Conservation (phyloP, 805 yeast species). For the Barnettozyma populi region DNA sequence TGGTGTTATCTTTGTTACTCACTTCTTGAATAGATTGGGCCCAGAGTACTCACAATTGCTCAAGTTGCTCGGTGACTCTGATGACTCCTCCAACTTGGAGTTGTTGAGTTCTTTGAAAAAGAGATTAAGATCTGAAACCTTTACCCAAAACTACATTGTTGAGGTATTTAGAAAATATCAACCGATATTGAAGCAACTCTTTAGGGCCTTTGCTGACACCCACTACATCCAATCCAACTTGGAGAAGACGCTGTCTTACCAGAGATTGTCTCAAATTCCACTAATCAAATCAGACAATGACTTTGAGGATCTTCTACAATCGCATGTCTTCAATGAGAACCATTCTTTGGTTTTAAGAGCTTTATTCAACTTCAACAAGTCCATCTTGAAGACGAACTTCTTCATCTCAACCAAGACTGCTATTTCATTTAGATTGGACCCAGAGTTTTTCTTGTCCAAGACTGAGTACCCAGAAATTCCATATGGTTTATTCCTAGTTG, state of each 20-base stretch:
- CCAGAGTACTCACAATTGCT: constrained; percentile 75
- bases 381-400: constrained; percentile 89
- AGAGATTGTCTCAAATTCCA: constrained; percentile 72
- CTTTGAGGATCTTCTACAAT: constrained; percentile 59
- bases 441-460: constrained; percentile 67
- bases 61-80: constrained; percentile 47
- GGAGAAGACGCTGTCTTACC: constrained; percentile 80
- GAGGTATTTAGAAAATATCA: constrained; percentile 69
- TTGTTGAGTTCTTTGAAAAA: constrained; percentile 75
- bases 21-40: constrained; percentile 90
- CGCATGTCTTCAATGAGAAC: constrained; percentile 71
- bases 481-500: constrained; percentile 90
- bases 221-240: constrained; percentile 72
- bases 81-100: constrained; percentile 64
- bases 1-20: constrained; percentile 88
- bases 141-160: constrained; percentile 76
- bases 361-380: constrained; percentile 75
- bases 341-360: constrained; percentile 77
- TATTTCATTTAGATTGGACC: constrained; percentile 83
- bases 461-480: constrained; percentile 90
- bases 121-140: constrained; percentile 88
- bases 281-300: constrained; percentile 73
- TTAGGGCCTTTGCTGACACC: constrained; percentile 84
- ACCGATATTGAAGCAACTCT: constrained; percentile 72
- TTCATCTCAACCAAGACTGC: constrained; percentile 94